Evolutionary conservation across 129 eudicot genomes (phyloP).

Genomic region (Tagetes patula): DNA sequence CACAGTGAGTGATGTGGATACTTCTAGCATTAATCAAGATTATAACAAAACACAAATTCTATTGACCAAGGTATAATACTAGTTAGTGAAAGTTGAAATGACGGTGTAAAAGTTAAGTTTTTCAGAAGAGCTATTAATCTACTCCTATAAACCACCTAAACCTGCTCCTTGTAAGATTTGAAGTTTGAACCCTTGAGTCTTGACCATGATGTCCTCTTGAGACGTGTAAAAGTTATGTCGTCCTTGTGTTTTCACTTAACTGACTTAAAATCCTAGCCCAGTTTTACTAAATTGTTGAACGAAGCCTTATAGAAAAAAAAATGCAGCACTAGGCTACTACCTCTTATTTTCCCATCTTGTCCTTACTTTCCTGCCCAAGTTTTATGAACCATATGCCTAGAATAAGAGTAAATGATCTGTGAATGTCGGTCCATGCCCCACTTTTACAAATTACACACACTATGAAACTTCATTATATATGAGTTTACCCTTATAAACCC

Average conservation of each 20-base stretch:
- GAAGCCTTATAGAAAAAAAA: not conserved
- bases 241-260: not conserved
- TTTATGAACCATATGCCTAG: constrained; percentile 1
- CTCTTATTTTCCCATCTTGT: not conserved
- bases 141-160: too few species aligned
- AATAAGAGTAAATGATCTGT: not conserved
- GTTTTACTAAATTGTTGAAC: not conserved
- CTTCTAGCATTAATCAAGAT: constrained; percentile 1
- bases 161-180: too few species aligned
- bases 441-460: not conserved
- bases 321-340: not conserved
- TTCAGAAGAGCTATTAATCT: too few species aligned
- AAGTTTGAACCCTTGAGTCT: too few species aligned
- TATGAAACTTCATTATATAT: not conserved
- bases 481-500: not conserved
- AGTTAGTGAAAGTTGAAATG: not conserved
- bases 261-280: constrained; percentile 10
- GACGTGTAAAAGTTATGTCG: not conserved
- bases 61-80: not conserved
- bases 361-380: not conserved
- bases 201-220: too few species aligned
- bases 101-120: not conserved
- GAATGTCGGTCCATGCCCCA: not conserved
- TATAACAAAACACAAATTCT: constrained; percentile 12
- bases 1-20: not conserved